Evolutionary conservation across 176 grass and related monocot genomes (phyloP), one percentile per base, ranked within the genome.

Genomic region (Alopecurus myosuroides): DNA sequence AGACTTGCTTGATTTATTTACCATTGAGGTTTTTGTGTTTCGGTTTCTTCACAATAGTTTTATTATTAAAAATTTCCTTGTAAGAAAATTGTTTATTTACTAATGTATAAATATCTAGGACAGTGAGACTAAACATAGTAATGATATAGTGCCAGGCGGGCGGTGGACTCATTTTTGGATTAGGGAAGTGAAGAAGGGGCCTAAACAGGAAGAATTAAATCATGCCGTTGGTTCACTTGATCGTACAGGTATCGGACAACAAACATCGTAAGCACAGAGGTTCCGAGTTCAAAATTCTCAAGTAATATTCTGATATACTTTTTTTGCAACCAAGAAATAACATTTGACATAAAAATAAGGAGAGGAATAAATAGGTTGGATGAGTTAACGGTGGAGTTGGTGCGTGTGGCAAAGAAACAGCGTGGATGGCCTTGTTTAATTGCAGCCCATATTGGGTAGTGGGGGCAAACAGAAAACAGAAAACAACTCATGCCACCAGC

Each of bases 401-500:
- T 79, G 34, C 77, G 35, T 68, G 49, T 74, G 77, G 66, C 39
- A 28, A 8, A 76, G 45, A 15, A 67, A 34, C 66, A 31, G 68
- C 42, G 0, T 61, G 37, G 51, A 14, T 71, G 64, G 23, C 45
- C 23, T 84, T 55, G 25, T 65, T 88, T 78, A 61, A 60, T 12
- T 88, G 76, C 22, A 44, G 84, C 55, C 73, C 66, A 83, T 83
- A 35, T 76, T 73, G 82, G 77, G 77, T 73, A 80, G 86, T 72
- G 71, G 85, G 63, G 70, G 70, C 18, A 48, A 76, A 57, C 79
- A 23, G 58, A 26, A 28, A 50, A n/a, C 31, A 73, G 55, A 83
- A 85, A 82, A 65, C 71, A 81, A 70, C 74, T 71, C 37, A 66
- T 80, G 90, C 90, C 90, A 92, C 60, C 83, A 75, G 44, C 69